Evolutionary conservation across 768 basidiomycete species (phyloP).

Genomic region (Crepidotus variabilis): DNA sequence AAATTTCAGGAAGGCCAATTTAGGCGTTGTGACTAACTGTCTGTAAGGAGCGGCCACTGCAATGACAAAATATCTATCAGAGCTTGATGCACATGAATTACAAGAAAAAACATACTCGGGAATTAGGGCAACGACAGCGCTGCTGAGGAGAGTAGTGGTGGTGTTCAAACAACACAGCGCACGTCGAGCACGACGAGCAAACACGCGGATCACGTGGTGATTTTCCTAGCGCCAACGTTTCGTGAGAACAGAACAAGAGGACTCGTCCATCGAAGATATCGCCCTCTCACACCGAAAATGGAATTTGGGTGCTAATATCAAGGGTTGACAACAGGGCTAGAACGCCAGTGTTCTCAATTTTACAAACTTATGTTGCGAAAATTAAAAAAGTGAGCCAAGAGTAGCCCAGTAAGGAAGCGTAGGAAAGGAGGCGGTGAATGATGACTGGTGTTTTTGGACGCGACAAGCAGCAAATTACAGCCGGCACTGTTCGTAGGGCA

Average conservation of each 20-base stretch:
- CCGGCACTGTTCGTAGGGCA: conserved; percentile 9
- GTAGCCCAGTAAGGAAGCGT: conserved; percentile 35
- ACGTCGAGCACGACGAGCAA: neutral
- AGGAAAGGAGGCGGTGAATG: conserved; percentile 21
- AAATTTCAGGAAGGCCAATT: neutral
- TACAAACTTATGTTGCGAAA: neutral
- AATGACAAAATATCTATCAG: conserved; percentile 8
- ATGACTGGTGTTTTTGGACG: conserved; percentile 13
- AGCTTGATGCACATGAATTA: neutral
- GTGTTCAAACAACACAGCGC: neutral
- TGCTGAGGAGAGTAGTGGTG: neutral
- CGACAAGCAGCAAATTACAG: conserved; percentile 17
- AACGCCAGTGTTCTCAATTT: too few species aligned
- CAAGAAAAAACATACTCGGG: neutral
- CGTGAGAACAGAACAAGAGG: neutral
- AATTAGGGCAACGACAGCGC: neutral
- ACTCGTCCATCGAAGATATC: neutral
- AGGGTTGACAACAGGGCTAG: neutral
- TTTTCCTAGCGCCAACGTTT: neutral
- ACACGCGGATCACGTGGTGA: neutral
- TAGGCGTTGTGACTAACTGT: conserved; percentile 45
- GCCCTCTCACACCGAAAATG: neutral
- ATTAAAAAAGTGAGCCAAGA: conserved; percentile 11
- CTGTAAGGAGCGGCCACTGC: conserved; percentile 59
- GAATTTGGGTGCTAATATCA: neutral